Evolutionary conservation across 768 basidiomycete species (phyloP), one percentile per base, ranked within the genome.

Genomic region (Coprinellus micaceus): DNA sequence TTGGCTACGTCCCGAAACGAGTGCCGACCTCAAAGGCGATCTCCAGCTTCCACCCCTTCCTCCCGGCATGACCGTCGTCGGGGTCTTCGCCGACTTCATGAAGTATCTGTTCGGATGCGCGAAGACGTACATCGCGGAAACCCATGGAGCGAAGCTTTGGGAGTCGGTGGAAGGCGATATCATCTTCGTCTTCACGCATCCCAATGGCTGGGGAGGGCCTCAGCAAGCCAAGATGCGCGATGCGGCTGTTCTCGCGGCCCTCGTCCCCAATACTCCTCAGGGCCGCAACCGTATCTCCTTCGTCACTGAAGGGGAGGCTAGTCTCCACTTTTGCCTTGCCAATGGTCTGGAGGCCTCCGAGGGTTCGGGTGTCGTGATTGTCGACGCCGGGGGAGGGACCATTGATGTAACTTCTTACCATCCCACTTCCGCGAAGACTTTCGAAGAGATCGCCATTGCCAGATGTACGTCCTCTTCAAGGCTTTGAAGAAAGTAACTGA

Each of bases 371-470:
- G 66, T 83, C 5, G 68, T 83, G 53, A 69, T 85, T 33, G 76
- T 84, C n/a, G 83, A 85, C 58, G 82, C 82, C 4, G 83, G 84
- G 3, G 82, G 82, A 49, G 84, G 82, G 22, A 85, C 82, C 0
- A 69, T 85, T 22, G 84, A 85, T 58, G 69, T 84, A 45, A 83
- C 80, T 52, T 74, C 80, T 4, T 85, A 84, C 55, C n/a, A n/a
- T n/a, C n/a, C n/a, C n/a, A n/a, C n/a, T n/a, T n/a, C n/a, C n/a
- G n/a, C 72, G 69, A 11, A 69, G 71, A 19, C 45, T 62, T 61
- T 0, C 4, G 15, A 55, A 59, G 82, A 84, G 63, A 76, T 78
- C 26, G 74, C 76, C 1, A 70, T 71, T 1, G 56, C 70, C 0
- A 65, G 70, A 56, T 79, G 77, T 76, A 57, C 25, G 62, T 17